Conservation (phyloP, 768 basidiomycete genomes). For the Leucocoprinus sp. region DNA sequence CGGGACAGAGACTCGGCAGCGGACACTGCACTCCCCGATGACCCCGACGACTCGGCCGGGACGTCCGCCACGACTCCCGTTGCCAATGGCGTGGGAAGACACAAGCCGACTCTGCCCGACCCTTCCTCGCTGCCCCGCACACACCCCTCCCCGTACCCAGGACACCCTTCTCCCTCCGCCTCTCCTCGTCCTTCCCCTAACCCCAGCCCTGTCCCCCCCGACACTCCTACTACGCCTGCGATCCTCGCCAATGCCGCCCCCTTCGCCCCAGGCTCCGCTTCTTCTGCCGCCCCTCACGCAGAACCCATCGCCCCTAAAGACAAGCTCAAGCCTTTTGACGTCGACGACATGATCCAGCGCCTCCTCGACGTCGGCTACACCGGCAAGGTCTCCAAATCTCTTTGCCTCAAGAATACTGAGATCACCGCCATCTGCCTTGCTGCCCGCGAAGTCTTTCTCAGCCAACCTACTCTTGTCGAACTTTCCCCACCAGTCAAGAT, state of each 20-base stretch:
- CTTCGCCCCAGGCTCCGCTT: slow-evolving; percentile 45
- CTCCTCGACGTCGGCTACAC: slow-evolving; percentile 95
- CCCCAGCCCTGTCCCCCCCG: slow-evolving; percentile 46
- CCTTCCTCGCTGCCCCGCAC: no score
- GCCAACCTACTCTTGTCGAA: slow-evolving; percentile 95
- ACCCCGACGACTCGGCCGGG: no score
- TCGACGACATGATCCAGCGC: slow-evolving; percentile 97
- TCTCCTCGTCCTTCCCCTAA: slow-evolving; percentile 31
- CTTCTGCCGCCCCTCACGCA: slow-evolving; percentile 30
- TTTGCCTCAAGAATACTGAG: slow-evolving; percentile 93
- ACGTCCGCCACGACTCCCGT: no score
- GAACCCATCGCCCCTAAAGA: slow-evolving; percentile 42
- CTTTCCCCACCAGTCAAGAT: slow-evolving; percentile 98
- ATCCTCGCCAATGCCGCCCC: slow-evolving; percentile 69
- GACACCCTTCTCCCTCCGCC: slow-evolving; percentile 29
- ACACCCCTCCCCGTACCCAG: slow-evolving; percentile 18
- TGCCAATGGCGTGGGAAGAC: no score
- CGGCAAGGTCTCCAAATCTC: slow-evolving; percentile 94
- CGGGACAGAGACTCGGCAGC: slow-evolving; percentile 57
- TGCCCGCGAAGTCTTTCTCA: slow-evolving; percentile 92
- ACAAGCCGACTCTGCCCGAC: no score
- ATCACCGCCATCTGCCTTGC: slow-evolving; percentile 92
- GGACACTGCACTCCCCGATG: slow-evolving; percentile 23
- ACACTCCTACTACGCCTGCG: slow-evolving; percentile 75
- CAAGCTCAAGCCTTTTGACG: slow-evolving; percentile 69